These are phyloP conservation scores for Leptodermis oblonga DNA, from an alignment of 257 asterid genomes.

Conservation along the genomic window DNA sequence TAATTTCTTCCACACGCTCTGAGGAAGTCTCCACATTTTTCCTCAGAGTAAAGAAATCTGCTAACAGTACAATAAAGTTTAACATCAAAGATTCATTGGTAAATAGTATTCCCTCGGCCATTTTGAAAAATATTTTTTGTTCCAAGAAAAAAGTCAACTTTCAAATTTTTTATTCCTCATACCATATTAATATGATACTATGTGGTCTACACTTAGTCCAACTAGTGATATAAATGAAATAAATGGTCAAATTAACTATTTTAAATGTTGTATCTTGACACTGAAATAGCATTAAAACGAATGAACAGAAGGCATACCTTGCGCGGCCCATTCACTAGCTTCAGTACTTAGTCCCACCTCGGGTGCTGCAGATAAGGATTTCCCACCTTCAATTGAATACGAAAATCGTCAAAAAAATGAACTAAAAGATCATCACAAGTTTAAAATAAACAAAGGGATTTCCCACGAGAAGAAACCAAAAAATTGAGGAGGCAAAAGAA, in stretches of 20 bases:
- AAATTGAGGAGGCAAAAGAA: no score
- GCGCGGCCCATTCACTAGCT: slow-evolving; percentile 87
- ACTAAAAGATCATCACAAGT: not conserved
- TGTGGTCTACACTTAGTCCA: not conserved
- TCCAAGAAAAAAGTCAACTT: no score
- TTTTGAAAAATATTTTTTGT: no score
- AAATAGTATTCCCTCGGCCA: no score
- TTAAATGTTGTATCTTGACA: not conserved
- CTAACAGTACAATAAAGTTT: slow-evolving; percentile 9
- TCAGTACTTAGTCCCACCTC: slow-evolving; percentile 60
- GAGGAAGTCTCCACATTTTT: slow-evolving; percentile 63
- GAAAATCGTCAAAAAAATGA: not conserved
- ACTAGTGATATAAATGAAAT: not conserved
- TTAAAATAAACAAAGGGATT: not conserved
- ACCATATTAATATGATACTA: no score
- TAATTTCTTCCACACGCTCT: slow-evolving; percentile 77
- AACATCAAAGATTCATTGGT: no score
- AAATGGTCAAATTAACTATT: not conserved
- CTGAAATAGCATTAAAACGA: not conserved
- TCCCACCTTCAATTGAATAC: slow-evolving; percentile 37
- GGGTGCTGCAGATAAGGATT: slow-evolving; percentile 53
- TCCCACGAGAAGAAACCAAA: not conserved
- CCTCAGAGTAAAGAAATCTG: slow-evolving; percentile 90
- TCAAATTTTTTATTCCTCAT: no score
- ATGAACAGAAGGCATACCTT: slow-evolving; percentile 41